Evolutionary conservation across 2,329 filamentous ascomycete species (phyloP), one percentile per base, ranked within the genome.

Genomic region (Alternaria arborescens): DNA sequence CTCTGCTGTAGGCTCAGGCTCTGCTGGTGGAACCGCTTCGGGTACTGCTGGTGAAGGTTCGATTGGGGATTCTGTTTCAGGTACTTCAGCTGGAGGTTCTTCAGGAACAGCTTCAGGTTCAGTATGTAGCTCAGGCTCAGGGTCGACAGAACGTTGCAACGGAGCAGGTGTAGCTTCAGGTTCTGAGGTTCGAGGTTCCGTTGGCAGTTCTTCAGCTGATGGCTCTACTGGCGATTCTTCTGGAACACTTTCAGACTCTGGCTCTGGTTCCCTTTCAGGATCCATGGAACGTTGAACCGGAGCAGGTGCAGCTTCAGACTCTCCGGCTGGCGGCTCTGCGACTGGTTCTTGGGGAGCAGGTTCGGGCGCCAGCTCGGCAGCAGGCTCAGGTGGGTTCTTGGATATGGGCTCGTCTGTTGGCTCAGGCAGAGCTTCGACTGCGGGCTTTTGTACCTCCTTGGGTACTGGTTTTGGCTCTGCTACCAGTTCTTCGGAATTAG

Each of bases 321-420:
- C 38, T 26, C 36, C 43, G 8, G 24, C 34, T 38, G 56, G 51
- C 16, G 58, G 57, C 43, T 61, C 42, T 24, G 54, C 28, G 30
- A 43, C 52, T 18, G 55, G 52, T 34, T 60, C 52, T 24, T 60
- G 42, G 34, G 55, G 28, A 30, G 40, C 44, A 28, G 59, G 28
- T 32, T 60, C 60, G 32, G 48, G 51, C 24, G 28, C 32, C n/a
- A 43, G 26, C 18, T 61, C 51, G 34, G 58, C 42, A 40, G 56
- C 58, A 34, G 56, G 46, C 38, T 60, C 41, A 32, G 63, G 44
- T 38, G 48, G 38, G 24, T 12, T 10, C 30, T 44, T 18, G 20
- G 16, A 40, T 11, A 40, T 5, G 18, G 28, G 38, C 24, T 52
- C 47, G 14, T 50, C 26, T n/a, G n/a, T 8, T 34, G 47, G 30